Evolutionary conservation across 2,329 filamentous ascomycete genomes (phyloP), one percentile per base, ranked within the genome.

Genomic region (Epichloe amarillans): DNA sequence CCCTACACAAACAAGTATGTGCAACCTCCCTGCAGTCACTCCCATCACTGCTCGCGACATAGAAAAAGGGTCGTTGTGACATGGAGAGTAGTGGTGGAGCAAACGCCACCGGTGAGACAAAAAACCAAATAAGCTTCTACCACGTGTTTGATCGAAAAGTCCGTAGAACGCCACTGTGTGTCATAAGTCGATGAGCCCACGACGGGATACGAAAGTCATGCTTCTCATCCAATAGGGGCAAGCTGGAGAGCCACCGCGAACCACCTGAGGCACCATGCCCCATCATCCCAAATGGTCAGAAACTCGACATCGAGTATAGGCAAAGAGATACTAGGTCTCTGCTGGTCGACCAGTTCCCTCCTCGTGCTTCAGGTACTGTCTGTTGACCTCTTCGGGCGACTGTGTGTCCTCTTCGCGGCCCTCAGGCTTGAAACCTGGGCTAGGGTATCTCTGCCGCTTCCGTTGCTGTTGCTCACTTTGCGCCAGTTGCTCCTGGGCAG

Each of bases 361-460:
- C 17, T 72, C 69, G 55, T 75, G 71, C 51, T 66, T 58, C 55
- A 74, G 72, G 52, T 80, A 60, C 57, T 80, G 77, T 41, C 73
- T 66, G 52, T 77, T 74, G 43, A 79, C 73, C 48, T 80, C 77
- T 17, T 79, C 76, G 2, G 72, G 70, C 7, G 71, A 67, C 50
- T 71, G 67, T 37, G 66, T 64, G 6, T 74, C 70, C n/a, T 75
- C 69, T 8, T 69, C 66, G 7, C 56, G 56, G 26, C 60, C 55
- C 3, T 70, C 69, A 4, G 65, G 49, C 56, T 73, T 73, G 52
- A 69, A 64, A 6, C 57, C 57, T 35, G 57, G 57, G 36, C 56
- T 57, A 7, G 59, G 60, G 55, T 60, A 71, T 19, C 6, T 26
- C 26, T 30, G 47, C 10, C 30, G 45, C 21, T 39, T 19, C 1